Percentiles rank a stretch among this genome's conserved stretches.
These are phyloP conservation scores for Diaporthe citrichinensis DNA, from an alignment of 2,329 filamentous ascomycete species.

Conservation along the genomic window DNA sequence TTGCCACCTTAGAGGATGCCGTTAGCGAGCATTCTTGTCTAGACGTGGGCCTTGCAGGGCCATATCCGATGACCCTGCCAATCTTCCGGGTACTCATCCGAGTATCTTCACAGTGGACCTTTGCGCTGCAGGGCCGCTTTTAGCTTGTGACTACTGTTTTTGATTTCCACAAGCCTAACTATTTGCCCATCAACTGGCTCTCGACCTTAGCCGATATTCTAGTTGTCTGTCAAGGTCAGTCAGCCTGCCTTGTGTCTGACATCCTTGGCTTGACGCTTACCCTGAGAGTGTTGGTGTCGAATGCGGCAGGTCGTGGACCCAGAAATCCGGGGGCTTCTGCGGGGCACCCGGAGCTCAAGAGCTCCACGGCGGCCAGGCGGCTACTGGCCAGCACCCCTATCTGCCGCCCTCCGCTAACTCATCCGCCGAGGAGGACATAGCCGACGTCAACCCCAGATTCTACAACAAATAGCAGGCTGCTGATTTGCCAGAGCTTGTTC, in stretches of 20 bases:
- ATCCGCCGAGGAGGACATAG: constrained; percentile 23
- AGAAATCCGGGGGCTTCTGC: not conserved
- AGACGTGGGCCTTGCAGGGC: not conserved
- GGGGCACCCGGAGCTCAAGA: constrained; percentile 3
- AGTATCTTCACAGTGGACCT: not conserved
- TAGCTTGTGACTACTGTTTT: no score
- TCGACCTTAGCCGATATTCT: not conserved
- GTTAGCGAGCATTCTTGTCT: not conserved
- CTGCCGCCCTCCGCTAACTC: not conserved
- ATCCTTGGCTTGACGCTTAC: not conserved
- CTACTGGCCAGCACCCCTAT: constrained; percentile 16
- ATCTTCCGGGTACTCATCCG: constrained; percentile 30
- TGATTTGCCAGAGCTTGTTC: constrained; percentile 24
- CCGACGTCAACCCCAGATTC: constrained; percentile 32
- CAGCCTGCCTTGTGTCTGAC: not conserved
- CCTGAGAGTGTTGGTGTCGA: not conserved
- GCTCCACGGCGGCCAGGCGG: not conserved
- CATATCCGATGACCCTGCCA: constrained; percentile 1
- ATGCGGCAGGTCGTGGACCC: constrained; percentile 18
- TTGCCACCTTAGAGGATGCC: not conserved
- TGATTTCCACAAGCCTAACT: not conserved
- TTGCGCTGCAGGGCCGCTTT: not conserved
- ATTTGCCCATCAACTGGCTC: not conserved
- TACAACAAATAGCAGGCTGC: constrained; percentile 6
- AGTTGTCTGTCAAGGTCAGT: not conserved